phyloP scores from a whole-genome alignment of 1,284 basidiomycete genomes.

The Sporisorium graminicola region DNA sequence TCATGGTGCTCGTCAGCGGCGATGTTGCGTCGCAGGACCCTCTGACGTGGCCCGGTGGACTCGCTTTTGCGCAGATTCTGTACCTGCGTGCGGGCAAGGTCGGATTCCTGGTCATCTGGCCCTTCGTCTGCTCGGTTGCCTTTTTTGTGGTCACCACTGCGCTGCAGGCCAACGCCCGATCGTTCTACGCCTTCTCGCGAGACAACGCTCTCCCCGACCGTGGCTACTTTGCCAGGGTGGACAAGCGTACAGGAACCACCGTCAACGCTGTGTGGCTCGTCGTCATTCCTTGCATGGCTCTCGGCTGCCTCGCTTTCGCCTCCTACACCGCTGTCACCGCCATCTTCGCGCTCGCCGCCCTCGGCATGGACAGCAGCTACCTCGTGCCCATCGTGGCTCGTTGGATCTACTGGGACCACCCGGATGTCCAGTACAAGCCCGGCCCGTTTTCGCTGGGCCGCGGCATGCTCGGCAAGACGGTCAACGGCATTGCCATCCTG shows the following conservation, averaged over 20 bases:
- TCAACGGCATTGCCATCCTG: conserved; percentile 78
- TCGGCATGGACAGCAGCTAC: conserved; percentile 81
- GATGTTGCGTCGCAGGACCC: conserved; percentile 55
- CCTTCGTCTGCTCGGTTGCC: conserved; percentile 66
- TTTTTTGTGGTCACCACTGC: conserved; percentile 73
- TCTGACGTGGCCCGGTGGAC: conserved; percentile 61
- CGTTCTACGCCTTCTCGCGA: conserved; percentile 89
- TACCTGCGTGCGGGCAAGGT: conserved; percentile 61
- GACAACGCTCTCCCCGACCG: conserved; percentile 85
- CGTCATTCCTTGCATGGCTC: conserved; percentile 72
- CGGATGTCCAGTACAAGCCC: conserved; percentile 83
- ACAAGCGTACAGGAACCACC: conserved; percentile 76
- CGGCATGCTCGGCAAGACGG: conserved; percentile 77
- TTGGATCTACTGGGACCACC: conserved; percentile 80
- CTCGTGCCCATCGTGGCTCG: conserved; percentile 72
- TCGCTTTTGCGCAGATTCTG: conserved; percentile 67
- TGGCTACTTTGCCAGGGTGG: conserved; percentile 82
- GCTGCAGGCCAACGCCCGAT: conserved; percentile 86
- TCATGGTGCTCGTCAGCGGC: conserved; percentile 81
- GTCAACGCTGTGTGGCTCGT: conserved; percentile 85
- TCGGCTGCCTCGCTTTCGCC: conserved; percentile 62
- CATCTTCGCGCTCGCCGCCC: conserved; percentile 74
- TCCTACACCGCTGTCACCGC: conserved; percentile 62
- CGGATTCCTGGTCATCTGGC: conserved; percentile 78
- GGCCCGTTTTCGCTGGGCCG: conserved; percentile 90